Evolutionary conservation across 2,329 filamentous ascomycete species (phyloP).

Genomic region (Monilinia aucupariae): DNA sequence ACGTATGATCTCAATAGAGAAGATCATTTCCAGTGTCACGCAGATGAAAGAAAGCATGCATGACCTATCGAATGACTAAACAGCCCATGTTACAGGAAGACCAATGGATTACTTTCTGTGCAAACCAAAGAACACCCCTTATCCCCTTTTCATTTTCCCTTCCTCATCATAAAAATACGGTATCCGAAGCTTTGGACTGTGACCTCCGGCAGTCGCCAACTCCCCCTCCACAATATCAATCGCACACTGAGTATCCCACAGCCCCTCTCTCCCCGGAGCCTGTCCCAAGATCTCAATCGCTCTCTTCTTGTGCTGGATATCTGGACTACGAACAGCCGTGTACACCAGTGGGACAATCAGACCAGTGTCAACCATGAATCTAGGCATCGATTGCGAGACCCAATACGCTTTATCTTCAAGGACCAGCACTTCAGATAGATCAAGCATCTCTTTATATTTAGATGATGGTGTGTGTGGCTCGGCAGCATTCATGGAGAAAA

Average conservation of each 20-base stretch:
- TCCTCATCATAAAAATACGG: not conserved
- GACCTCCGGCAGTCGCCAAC: not conserved
- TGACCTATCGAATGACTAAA: not conserved
- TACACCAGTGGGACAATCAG: constrained; percentile 31
- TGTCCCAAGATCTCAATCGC: constrained; percentile 25
- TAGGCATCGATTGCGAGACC: constrained; percentile 2
- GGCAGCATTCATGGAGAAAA: constrained; percentile 24
- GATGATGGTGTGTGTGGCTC: constrained; percentile 17
- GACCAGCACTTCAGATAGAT: constrained; percentile 21
- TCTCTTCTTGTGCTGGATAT: constrained; percentile 18
- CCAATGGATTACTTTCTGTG: too few species aligned
- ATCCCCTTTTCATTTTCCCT: not conserved
- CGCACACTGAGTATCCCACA: constrained; percentile 30
- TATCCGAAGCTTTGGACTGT: not conserved
- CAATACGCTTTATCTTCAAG: constrained; percentile 15
- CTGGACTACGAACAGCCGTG: constrained; percentile 22
- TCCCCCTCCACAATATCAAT: constrained; percentile 21
- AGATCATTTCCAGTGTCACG: not conserved
- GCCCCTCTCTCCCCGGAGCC: constrained; percentile 29
- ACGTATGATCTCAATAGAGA: not conserved
- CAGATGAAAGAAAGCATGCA: not conserved
- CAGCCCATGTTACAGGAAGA: not conserved
- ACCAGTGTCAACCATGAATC: constrained; percentile 20
- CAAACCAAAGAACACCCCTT: not conserved
- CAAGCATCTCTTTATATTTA: constrained; percentile 27